Percentiles rank a stretch among this genome's conserved stretches.
phyloP scores from a whole-genome alignment of 306 rosid genomes.

The Cicer cuneatum region DNA sequence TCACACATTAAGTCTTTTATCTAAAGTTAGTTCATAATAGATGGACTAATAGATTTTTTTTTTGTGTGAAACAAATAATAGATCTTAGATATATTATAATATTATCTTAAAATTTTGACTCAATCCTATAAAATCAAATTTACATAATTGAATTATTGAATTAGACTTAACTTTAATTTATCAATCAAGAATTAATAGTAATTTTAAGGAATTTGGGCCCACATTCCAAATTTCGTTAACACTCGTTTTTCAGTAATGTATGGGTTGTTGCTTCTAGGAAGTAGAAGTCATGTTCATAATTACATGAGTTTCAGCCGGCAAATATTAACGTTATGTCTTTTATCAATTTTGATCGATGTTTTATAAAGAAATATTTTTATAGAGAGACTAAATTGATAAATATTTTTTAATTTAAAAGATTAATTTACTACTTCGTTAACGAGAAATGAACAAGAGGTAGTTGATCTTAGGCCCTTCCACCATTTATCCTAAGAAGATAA shows the following conservation, averaged over 20 bases:
- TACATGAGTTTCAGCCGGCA: not conserved
- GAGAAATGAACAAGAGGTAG: not conserved
- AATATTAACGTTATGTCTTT: not conserved
- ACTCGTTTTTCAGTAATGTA: constrained; percentile 14
- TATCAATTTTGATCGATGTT: too few species aligned
- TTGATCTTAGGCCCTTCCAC: not conserved
- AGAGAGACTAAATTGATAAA: too few species aligned
- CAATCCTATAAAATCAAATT: too few species aligned
- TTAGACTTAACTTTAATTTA: not conserved
- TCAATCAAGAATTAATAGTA: not conserved
- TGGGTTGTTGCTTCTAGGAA: not conserved
- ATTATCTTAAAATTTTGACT: too few species aligned
- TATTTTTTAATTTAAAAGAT: too few species aligned
- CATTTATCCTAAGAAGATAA: not conserved
- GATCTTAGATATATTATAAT: too few species aligned
- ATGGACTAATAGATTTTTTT: too few species aligned
- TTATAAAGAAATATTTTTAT: too few species aligned
- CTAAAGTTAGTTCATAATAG: too few species aligned
- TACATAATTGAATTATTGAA: not conserved
- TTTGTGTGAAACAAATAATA: too few species aligned
- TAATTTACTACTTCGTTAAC: too few species aligned
- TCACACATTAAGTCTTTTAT: too few species aligned
- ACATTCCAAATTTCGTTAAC: constrained; percentile 15
- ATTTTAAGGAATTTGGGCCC: not conserved
- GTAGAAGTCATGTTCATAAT: constrained; percentile 28